A percentile compares a stretch with the other conserved stretches of the same genome.
Conservation (phyloP, 306 rosid species). For the Prunus mira region DNA sequence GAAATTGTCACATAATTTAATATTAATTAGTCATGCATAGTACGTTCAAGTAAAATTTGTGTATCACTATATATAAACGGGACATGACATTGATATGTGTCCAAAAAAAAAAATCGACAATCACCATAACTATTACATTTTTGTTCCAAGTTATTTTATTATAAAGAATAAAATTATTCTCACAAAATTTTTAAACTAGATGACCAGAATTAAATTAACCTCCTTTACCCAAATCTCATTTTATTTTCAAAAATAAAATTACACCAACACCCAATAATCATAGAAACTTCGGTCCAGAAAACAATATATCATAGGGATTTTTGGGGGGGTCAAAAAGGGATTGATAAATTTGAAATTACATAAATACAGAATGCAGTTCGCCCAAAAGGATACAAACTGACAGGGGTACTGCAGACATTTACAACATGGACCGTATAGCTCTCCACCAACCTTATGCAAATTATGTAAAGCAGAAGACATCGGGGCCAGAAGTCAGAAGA, state of each 20-base stretch:
- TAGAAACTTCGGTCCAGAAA: neutral
- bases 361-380: neutral
- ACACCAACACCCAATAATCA: neutral
- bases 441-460: neutral
- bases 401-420: neutral
- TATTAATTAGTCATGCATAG: too few species aligned
- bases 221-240: neutral
- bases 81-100: too few species aligned
- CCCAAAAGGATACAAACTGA: neutral
- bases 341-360: too few species aligned
- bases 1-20: too few species aligned
- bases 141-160: too few species aligned
- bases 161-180: too few species aligned
- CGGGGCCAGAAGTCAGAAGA: neutral
- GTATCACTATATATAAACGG: too few species aligned
- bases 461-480: slow-evolving; percentile 2
- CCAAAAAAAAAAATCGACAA: too few species aligned
- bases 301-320: neutral
- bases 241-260: neutral
- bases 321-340: too few species aligned
- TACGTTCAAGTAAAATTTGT: too few species aligned
- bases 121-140: too few species aligned
- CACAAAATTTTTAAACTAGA: too few species aligned
- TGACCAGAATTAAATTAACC: neutral
- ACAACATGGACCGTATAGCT: neutral